These are phyloP conservation scores for Pythium guiyangense DNA, from an alignment of 352 stramenopile genomes.

Conservation along the genomic window DNA sequence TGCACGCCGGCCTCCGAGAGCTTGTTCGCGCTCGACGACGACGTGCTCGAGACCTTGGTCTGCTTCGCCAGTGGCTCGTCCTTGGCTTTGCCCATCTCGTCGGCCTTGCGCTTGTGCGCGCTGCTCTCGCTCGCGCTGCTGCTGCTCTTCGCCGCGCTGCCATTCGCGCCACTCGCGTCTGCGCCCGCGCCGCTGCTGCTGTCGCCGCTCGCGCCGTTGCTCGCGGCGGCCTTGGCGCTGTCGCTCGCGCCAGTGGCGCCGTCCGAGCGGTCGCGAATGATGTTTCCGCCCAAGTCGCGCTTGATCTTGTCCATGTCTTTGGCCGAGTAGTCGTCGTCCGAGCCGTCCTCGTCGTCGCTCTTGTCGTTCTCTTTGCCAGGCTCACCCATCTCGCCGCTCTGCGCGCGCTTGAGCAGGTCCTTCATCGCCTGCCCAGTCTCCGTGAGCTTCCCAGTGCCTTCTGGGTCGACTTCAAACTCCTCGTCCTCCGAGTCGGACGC, in stretches of 20 bases:
- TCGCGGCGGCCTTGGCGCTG: background rate
- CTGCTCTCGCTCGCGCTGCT: constrained; percentile 19
- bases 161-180: constrained; percentile 11
- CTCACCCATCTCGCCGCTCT: constrained; percentile 70
- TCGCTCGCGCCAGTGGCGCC: background rate
- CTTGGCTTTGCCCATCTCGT: constrained; percentile 30
- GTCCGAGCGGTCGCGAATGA: constrained; percentile 62
- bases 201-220: background rate
- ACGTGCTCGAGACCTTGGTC: constrained; percentile 20
- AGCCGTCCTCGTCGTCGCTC: constrained; percentile 50
- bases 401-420: constrained; percentile 70
- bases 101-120: constrained; percentile 40
- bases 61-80: constrained; percentile 46
- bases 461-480: constrained; percentile 66
- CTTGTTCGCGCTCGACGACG: constrained; percentile 35
- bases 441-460: constrained; percentile 69
- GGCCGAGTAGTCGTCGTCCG: constrained; percentile 67
- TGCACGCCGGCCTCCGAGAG: constrained; percentile 80
- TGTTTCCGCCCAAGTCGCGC: constrained; percentile 74
- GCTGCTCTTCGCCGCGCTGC: constrained; percentile 12
- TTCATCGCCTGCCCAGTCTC: constrained; percentile 84
- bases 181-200: constrained; percentile 9
- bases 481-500: constrained; percentile 75
- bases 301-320: constrained; percentile 83
- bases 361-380: constrained; percentile 54